Evolutionary conservation across 2,329 filamentous ascomycete genomes (phyloP).

Genomic region (Lasiodiplodia hormozganensis): DNA sequence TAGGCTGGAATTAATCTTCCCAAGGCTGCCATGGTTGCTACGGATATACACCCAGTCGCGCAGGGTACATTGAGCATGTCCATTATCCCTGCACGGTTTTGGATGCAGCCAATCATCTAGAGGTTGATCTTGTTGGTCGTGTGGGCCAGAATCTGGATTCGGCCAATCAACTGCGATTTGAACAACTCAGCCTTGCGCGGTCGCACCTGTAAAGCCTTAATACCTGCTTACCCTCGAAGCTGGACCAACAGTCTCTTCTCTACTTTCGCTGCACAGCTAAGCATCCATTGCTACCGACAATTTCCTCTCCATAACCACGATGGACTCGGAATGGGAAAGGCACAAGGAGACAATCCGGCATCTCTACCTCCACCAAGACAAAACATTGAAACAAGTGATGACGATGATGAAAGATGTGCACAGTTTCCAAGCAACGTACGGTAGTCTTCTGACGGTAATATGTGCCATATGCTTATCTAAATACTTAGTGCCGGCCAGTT

Average conservation of each 20-base stretch:
- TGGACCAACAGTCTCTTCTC: too few species aligned
- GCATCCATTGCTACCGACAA: neutral
- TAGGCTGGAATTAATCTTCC: neutral
- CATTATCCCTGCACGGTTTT: neutral
- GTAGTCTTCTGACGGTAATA: fast-evolving
- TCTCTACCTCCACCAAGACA: constrained; percentile 25
- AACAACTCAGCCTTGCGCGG: neutral
- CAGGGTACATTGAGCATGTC: neutral
- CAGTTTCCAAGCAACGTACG: constrained; percentile 27
- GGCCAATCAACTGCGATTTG: neutral
- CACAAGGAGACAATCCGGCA: constrained; percentile 35
- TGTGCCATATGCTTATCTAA: neutral
- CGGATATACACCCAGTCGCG: neutral
- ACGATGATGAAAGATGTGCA: constrained; percentile 1
- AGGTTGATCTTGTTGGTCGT: neutral
- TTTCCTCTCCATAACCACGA: neutral
- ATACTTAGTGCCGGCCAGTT: constrained; percentile 35
- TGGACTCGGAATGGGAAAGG: constrained; percentile 33
- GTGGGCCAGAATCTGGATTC: neutral
- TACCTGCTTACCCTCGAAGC: neutral
- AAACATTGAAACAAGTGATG: constrained; percentile 13
- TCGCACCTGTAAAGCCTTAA: neutral
- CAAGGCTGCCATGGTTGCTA: neutral
- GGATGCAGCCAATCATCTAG: neutral
- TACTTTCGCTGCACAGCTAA: neutral